Evolutionary conservation across 441 rosid species (phyloP).

Genomic region (Codiaeum variegatum): DNA sequence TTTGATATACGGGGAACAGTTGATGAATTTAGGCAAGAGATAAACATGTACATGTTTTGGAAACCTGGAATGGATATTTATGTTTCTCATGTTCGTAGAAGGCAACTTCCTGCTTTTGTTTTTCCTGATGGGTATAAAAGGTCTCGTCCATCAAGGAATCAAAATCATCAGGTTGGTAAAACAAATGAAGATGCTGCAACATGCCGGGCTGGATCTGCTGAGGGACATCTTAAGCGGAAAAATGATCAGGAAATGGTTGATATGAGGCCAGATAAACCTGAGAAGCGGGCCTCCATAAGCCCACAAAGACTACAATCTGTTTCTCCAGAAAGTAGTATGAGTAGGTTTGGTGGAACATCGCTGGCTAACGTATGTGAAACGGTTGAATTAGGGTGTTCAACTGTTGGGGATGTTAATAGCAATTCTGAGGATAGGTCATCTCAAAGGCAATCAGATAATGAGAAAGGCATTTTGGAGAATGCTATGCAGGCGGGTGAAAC

Average conservation of each 20-base stretch:
- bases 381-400: conserved; percentile 16
- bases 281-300: conserved; percentile 54
- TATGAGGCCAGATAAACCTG: conserved; percentile 40
- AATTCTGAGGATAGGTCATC: conserved; percentile 23
- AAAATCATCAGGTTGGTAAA: conserved; percentile 40
- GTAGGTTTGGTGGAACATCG: conserved; percentile 35
- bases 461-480: conserved; percentile 11
- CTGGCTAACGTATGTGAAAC: conserved; percentile 27
- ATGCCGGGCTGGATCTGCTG: conserved; percentile 40
- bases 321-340: conserved; percentile 49
- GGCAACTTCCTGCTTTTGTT: conserved; percentile 56
- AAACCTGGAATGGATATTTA: conserved; percentile 64
- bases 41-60: conserved; percentile 59
- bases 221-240: conserved; percentile 58
- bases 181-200: conserved; percentile 43
- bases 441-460: conserved; percentile 30
- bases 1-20: conserved; percentile 70
- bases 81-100: conserved; percentile 62
- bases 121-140: conserved; percentile 67
- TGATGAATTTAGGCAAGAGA: conserved; percentile 49
- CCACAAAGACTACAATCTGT: conserved; percentile 40
- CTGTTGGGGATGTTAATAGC: conserved; percentile 22
- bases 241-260: conserved; percentile 39
- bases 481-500: conserved; percentile 16
- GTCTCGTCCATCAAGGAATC: conserved; percentile 53